phyloP scores from a whole-genome alignment of 371 early-diverging fungal species.

The Conidiobolus incongruus region DNA sequence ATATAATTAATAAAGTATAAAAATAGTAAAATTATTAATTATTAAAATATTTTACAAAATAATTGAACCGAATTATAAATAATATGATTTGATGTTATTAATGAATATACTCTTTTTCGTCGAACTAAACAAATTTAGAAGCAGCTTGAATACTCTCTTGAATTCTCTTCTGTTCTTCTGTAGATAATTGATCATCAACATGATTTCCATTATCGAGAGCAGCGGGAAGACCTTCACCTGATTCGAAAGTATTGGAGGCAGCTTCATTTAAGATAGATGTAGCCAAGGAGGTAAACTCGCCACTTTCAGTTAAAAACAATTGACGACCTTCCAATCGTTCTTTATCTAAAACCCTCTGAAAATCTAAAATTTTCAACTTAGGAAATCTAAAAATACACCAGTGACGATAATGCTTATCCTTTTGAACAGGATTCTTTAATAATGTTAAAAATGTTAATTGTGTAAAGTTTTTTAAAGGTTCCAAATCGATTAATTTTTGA shows the following conservation, averaged over 20 bases:
- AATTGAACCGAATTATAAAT: too few relatives aligned
- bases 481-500: conserved; percentile 60
- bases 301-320: conserved; percentile 38
- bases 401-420: conserved; percentile 50
- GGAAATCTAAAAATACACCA: conserved; percentile 64
- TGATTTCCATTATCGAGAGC: not conserved
- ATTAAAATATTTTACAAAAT: too few relatives aligned
- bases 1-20: too few relatives aligned
- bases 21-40: too few relatives aligned
- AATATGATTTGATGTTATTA: too few relatives aligned
- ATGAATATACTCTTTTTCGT: too few relatives aligned
- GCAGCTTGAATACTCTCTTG: not conserved
- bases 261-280: conserved; percentile 28
- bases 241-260: conserved; percentile 39
- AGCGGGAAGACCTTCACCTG: conserved; percentile 40
- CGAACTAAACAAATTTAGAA: not conserved
- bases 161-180: not conserved
- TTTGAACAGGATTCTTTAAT: conserved; percentile 68
- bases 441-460: conserved; percentile 40
- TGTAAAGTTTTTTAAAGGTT: conserved; percentile 27
- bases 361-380: conserved; percentile 64
- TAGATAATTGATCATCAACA: not conserved
- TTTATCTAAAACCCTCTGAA: conserved; percentile 35
- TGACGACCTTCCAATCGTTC: conserved; percentile 48
- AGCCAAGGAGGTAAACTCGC: conserved; percentile 30